Conservation (phyloP, 2,329 filamentous ascomycete genomes). For the Colletotrichum filicis region DNA sequence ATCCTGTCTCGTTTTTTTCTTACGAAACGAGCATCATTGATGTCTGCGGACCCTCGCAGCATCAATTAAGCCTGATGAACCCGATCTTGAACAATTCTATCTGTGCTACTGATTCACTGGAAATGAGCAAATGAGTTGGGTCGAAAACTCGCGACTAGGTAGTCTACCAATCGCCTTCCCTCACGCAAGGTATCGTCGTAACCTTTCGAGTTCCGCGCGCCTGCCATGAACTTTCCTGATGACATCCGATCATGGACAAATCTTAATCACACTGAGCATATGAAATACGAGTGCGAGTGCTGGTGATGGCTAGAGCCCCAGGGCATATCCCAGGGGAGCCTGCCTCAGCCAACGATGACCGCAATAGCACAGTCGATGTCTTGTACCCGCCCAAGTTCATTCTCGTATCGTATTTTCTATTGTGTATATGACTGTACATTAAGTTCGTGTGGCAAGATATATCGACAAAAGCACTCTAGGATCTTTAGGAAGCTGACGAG, state of each 20-base stretch:
- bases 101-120: no score
- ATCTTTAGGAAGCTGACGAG: background rate
- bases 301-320: background rate
- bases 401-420: no score
- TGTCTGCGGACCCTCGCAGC: background rate
- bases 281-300: background rate
- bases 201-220: background rate
- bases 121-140: background rate
- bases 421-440: no score
- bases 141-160: background rate
- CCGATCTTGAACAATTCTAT: background rate
- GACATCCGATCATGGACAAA: background rate
- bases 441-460: no score
- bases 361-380: no score
- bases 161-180: background rate
- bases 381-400: no score
- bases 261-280: background rate
- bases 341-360: no score
- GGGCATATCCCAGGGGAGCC: background rate
- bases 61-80: background rate
- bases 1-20: background rate
- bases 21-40: slow-evolving; percentile 26
- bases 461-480: background rate
- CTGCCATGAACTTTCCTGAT: slow-evolving; percentile 16
- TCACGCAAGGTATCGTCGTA: background rate